Conservation (phyloP, 352 stramenopile genomes). For the Phytopythium delawarense region DNA sequence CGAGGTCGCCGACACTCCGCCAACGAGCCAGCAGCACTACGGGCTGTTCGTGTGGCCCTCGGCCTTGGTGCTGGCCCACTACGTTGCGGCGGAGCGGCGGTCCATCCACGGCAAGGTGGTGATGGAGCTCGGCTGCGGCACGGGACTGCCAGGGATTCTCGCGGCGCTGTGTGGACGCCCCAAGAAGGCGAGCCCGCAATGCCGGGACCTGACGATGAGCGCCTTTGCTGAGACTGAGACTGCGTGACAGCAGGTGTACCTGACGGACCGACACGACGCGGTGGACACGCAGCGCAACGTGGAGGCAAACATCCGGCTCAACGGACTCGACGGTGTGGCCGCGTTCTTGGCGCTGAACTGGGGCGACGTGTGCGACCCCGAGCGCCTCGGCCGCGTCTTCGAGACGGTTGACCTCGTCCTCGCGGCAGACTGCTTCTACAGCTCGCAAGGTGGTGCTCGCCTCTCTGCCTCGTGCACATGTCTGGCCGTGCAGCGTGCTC, state of each 20-base stretch:
- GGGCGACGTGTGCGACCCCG: constrained; percentile 31
- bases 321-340: constrained; percentile 25
- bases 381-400: constrained; percentile 25
- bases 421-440: constrained; percentile 71
- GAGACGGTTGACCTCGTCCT: constrained; percentile 40
- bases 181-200: constrained; percentile 13
- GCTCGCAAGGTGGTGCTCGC: constrained; percentile 35
- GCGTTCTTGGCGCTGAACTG: constrained; percentile 45
- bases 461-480: not conserved
- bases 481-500: not conserved
- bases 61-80: constrained; percentile 44
- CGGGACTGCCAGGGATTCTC: constrained; percentile 58
- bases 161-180: constrained; percentile 31
- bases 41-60: constrained; percentile 69
- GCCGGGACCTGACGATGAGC: not conserved
- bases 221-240: not conserved
- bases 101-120: constrained; percentile 34
- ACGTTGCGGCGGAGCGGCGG: constrained; percentile 29
- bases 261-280: constrained; percentile 52
- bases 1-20: constrained; percentile 28
- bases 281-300: constrained; percentile 45
- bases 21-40: constrained; percentile 45
- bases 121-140: constrained; percentile 65
- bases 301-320: constrained; percentile 46
- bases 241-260: constrained; percentile 23